phyloP scores from a whole-genome alignment of 805 yeast genomes.

The Candida sanyiensis region DNA sequence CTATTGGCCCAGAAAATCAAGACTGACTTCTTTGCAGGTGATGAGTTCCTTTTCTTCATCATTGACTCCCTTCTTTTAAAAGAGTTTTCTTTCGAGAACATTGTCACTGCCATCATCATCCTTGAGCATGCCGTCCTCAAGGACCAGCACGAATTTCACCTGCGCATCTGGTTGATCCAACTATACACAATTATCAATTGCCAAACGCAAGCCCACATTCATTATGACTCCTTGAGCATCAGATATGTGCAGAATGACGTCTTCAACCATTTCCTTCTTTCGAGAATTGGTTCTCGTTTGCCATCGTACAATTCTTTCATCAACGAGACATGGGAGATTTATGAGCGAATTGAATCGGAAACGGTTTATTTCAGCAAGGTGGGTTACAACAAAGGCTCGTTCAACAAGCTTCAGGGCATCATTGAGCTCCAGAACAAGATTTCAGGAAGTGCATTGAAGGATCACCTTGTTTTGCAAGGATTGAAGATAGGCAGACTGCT shows the following conservation, averaged over 20 bases:
- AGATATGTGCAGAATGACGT: constrained; percentile 77
- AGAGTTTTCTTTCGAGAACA: constrained; percentile 21
- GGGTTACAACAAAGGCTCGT: constrained; percentile 55
- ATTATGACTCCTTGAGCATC: constrained; percentile 52
- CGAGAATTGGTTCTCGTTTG: constrained; percentile 40
- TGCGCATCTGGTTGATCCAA: constrained; percentile 65
- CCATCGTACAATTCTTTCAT: constrained; percentile 37
- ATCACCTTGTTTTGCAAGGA: constrained; percentile 25
- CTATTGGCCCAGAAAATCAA: constrained; percentile 37
- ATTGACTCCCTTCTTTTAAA: constrained; percentile 33
- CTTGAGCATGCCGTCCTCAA: constrained; percentile 49
- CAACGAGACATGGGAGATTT: constrained; percentile 41
- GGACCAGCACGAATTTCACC: constrained; percentile 70
- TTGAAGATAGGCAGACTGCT: constrained; percentile 24
- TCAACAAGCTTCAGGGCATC: constrained; percentile 63
- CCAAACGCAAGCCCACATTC: constrained; percentile 40
- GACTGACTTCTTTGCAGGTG: constrained; percentile 69
- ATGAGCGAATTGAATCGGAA: constrained; percentile 48
- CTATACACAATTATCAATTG: constrained; percentile 57
- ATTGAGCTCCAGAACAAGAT: constrained; percentile 52
- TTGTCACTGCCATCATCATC: constrained; percentile 41
- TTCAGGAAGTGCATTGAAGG: constrained; percentile 36
- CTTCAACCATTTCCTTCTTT: constrained; percentile 45
- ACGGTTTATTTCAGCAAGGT: constrained; percentile 41
- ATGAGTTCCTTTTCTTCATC: constrained; percentile 57